Conservation (phyloP, 352 stramenopile species). For the Globisporangium viniferum region DNA sequence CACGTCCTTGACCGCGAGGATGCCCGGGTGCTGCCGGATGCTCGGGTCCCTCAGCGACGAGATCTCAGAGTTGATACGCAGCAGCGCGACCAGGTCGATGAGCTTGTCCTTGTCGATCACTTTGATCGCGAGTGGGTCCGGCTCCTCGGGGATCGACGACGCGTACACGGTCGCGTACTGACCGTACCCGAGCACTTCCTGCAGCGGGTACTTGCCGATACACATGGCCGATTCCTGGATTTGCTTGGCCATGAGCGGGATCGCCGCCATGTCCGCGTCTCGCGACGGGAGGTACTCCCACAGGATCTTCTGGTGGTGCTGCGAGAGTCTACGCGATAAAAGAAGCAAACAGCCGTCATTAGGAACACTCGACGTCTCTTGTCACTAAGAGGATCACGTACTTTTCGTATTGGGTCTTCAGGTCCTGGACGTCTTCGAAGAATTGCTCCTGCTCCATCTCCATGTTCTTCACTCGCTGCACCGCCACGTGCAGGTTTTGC, state of each 20-base stretch:
- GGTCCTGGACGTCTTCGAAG: constrained; percentile 66
- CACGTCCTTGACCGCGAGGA: constrained; percentile 68
- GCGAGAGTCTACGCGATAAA: constrained; percentile 28
- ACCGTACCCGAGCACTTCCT: constrained; percentile 74
- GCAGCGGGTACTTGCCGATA: constrained; percentile 70
- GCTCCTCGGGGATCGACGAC: constrained; percentile 20
- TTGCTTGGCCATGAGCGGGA: constrained; percentile 40
- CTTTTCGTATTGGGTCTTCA: constrained; percentile 75
- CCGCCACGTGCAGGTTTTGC: constrained; percentile 35
- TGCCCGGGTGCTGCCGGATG: constrained; percentile 51
- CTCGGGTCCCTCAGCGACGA: constrained; percentile 55
- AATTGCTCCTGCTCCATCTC: constrained; percentile 87
- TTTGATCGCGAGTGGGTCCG: constrained; percentile 63
- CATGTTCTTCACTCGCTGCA: constrained; percentile 66
- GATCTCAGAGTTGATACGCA: constrained; percentile 82
- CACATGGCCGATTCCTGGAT: constrained; percentile 47
- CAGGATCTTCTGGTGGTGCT: constrained; percentile 61
- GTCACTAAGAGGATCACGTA: not conserved
- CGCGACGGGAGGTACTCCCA: constrained; percentile 72
- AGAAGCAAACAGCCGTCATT: not conserved
- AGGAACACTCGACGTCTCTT: not conserved
- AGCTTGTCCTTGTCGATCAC: constrained; percentile 86
- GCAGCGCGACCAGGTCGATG: constrained; percentile 58
- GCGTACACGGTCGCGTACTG: constrained; percentile 82
- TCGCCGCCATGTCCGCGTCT: constrained; percentile 50